Evolutionary conservation across 495 filamentous ascomycete genomes (phyloP).

Genomic region (Neurospora africana): DNA sequence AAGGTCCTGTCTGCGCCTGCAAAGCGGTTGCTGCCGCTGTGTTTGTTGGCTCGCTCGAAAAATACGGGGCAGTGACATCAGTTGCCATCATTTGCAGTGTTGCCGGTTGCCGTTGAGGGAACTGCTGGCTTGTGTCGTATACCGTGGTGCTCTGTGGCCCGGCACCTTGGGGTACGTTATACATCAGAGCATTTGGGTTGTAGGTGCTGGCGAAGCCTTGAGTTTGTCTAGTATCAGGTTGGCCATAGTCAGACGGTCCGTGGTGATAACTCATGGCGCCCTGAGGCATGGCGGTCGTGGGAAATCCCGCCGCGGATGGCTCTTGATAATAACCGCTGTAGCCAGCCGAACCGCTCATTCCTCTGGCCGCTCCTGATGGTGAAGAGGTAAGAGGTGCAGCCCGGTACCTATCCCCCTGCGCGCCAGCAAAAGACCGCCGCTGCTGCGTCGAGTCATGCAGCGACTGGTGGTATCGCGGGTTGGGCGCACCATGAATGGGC

Average conservation of each 20-base stretch:
- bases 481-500: constrained; percentile 34
- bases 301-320: constrained; percentile 35
- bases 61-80: constrained; percentile 63
- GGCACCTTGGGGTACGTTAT: constrained; percentile 62
- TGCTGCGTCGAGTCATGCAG: constrained; percentile 31
- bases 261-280: constrained; percentile 42
- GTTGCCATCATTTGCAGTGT: constrained; percentile 67
- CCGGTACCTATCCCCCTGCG: constrained; percentile 38
- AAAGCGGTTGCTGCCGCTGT: constrained; percentile 43
- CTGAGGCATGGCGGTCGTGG: constrained; percentile 34
- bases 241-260: constrained; percentile 34
- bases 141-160: constrained; percentile 46
- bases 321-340: constrained; percentile 51
- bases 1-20: constrained; percentile 29
- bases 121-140: constrained; percentile 74
- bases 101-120: constrained; percentile 68
- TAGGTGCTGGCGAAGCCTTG: constrained; percentile 39
- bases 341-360: constrained; percentile 34
- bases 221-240: constrained; percentile 38
- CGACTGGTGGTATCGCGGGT: constrained; percentile 30
- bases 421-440: constrained; percentile 30
- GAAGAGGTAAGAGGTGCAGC: constrained; percentile 35
- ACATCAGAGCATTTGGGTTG: constrained; percentile 57
- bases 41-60: constrained; percentile 58
- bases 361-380: constrained; percentile 26